Conservation (phyloP, 306 rosid species). For the Cicer chorassanicum region DNA sequence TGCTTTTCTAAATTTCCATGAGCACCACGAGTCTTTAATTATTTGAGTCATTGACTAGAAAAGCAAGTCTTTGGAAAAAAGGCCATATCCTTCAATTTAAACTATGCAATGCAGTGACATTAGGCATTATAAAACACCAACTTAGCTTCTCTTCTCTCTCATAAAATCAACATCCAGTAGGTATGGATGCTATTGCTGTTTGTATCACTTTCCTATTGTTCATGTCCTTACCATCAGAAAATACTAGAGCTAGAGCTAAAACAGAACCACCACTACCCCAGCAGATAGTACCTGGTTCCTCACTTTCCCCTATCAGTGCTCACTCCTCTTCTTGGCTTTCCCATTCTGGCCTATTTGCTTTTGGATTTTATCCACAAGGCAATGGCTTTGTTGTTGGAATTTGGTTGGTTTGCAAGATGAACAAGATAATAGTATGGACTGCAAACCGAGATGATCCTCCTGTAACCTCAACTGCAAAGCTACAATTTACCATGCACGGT, state of each 20-base stretch:
- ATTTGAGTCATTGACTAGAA: conserved; percentile 22
- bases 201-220: conserved; percentile 4
- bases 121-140: not conserved
- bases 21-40: not conserved
- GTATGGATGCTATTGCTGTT: conserved; percentile 34
- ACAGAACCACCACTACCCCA: not conserved
- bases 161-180: not conserved
- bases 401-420: conserved; percentile 10
- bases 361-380: conserved; percentile 44
- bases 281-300: not conserved
- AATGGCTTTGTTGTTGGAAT: conserved; percentile 42
- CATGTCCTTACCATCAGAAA: not conserved
- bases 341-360: conserved; percentile 44
- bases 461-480: conserved; percentile 31
- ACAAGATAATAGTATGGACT: conserved; percentile 43
- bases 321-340: conserved; percentile 27
- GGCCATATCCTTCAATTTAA: not conserved
- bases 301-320: conserved; percentile 15
- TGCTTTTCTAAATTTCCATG: not conserved
- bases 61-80: not conserved
- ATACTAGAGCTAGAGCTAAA: not conserved
- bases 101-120: not conserved
- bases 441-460: conserved; percentile 47
- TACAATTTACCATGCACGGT: conserved; percentile 42
- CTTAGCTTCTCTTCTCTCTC: not conserved